Evolutionary conservation across 2,329 filamentous ascomycete species (phyloP).

Genomic region (Dendryphion nanum): DNA sequence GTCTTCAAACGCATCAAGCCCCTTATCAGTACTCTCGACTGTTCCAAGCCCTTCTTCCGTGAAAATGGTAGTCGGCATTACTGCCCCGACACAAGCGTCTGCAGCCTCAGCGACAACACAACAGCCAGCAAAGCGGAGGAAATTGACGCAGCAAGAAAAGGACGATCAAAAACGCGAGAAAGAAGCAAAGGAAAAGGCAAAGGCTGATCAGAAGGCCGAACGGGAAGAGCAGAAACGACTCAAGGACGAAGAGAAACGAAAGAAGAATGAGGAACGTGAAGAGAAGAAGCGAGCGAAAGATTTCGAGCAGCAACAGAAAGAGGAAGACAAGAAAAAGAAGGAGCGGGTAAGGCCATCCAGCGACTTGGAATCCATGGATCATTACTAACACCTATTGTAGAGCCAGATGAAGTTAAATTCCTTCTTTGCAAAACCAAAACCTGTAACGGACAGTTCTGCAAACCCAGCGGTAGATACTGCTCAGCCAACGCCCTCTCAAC

Average conservation of each 20-base stretch:
- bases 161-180: conserved; percentile 32
- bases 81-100: conserved; percentile 4
- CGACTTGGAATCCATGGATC: background rate
- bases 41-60: conserved; percentile 32
- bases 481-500: conserved; percentile 24
- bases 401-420: conserved; percentile 43
- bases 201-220: conserved; percentile 37
- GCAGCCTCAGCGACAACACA: conserved; percentile 13
- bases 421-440: conserved; percentile 46
- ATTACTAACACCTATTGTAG: conserved; percentile 25
- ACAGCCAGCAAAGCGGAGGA: conserved; percentile 43
- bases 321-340: conserved; percentile 50
- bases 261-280: conserved; percentile 35
- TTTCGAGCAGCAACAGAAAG: conserved; percentile 43
- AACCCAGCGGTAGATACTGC: conserved; percentile 29
- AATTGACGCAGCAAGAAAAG: conserved; percentile 45
- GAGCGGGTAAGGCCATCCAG: conserved; percentile 31
- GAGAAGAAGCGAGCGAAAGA: conserved; percentile 41
- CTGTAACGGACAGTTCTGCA: conserved; percentile 25
- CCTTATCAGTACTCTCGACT: conserved; percentile 30
- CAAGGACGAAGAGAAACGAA: conserved; percentile 36
- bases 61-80: conserved; percentile 6
- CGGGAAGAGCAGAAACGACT: conserved; percentile 27
- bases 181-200: conserved; percentile 27
- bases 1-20: conserved; percentile 28